Conservation (phyloP, 805 yeast species). For the Yarrowia alimentaria region DNA sequence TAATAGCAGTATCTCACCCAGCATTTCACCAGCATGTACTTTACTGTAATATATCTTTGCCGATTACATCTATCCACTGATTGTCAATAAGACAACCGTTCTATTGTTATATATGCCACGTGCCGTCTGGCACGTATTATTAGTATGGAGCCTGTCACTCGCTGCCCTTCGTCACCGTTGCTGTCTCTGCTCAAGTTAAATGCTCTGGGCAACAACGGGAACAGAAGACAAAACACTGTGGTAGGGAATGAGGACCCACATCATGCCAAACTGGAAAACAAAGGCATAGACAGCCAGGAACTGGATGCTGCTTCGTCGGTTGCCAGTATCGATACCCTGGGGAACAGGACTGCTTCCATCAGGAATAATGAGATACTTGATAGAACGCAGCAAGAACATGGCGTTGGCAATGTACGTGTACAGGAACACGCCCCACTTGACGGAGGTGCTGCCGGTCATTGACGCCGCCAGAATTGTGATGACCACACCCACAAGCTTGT, state of each 20-base stretch:
- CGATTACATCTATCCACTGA: too few relatives aligned
- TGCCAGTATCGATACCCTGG: slow-evolving; percentile 54
- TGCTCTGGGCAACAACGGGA: background rate
- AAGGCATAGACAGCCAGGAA: slow-evolving; percentile 83
- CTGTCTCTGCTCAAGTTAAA: too few relatives aligned
- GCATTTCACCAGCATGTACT: too few relatives aligned
- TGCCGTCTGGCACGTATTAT: too few relatives aligned
- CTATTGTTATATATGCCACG: too few relatives aligned
- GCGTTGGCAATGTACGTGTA: slow-evolving; percentile 58
- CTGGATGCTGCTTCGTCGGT: slow-evolving; percentile 78
- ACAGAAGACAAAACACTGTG: slow-evolving; percentile 6
- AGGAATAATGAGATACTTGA: slow-evolving; percentile 67
- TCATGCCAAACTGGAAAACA: slow-evolving; percentile 68
- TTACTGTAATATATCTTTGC: too few relatives aligned
- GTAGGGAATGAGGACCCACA: slow-evolving; percentile 58
- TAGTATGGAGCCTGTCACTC: too few relatives aligned
- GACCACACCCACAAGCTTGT: slow-evolving; percentile 76
- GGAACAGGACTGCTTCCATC: slow-evolving; percentile 36
- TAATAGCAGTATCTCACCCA: too few relatives aligned
- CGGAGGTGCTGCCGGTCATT: slow-evolving; percentile 38
- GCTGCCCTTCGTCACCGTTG: too few relatives aligned
- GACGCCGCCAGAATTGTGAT: slow-evolving; percentile 40
- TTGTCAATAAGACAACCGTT: too few relatives aligned
- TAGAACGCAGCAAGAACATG: slow-evolving; percentile 50
- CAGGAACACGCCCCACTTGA: slow-evolving; percentile 52